Conservation (phyloP, 2,329 filamentous ascomycete species). For the Penicillium sp. region DNA sequence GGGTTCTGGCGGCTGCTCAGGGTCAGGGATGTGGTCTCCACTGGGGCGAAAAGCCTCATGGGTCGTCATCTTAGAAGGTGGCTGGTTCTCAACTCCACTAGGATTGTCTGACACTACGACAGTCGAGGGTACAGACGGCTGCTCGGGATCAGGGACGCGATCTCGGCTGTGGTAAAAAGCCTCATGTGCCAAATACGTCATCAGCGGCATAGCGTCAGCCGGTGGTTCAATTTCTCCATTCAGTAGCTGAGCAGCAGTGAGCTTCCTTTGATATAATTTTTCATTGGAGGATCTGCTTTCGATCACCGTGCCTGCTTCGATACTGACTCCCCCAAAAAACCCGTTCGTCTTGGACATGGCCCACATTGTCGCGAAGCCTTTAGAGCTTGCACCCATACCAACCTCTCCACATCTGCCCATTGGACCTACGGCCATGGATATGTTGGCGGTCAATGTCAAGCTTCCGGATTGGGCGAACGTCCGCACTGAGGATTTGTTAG, state of each 20-base stretch:
- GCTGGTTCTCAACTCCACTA: not conserved
- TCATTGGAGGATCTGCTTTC: slow-evolving; percentile 85
- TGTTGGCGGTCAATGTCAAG: slow-evolving; percentile 79
- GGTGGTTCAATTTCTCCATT: slow-evolving; percentile 67
- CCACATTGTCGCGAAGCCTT: slow-evolving; percentile 76
- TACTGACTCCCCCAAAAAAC: slow-evolving; percentile 77
- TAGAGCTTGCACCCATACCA: slow-evolving; percentile 76
- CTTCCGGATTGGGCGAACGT: slow-evolving; percentile 81
- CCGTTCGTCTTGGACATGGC: slow-evolving; percentile 89
- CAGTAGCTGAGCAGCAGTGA: slow-evolving; percentile 70
- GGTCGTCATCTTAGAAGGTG: not conserved
- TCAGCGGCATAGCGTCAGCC: slow-evolving; percentile 68
- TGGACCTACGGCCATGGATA: slow-evolving; percentile 79
- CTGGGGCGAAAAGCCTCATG: slow-evolving; percentile 29
- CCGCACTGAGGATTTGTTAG: slow-evolving; percentile 73
- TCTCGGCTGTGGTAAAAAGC: slow-evolving; percentile 31
- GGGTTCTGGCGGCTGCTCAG: slow-evolving; percentile 62
- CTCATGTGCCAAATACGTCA: slow-evolving; percentile 65
- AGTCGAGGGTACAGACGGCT: slow-evolving; percentile 55
- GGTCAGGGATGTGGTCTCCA: not conserved
- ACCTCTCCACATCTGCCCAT: slow-evolving; percentile 83
- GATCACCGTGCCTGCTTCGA: slow-evolving; percentile 79
- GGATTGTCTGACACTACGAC: not conserved
- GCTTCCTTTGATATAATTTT: slow-evolving; percentile 74
- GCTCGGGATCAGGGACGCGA: slow-evolving; percentile 37